Conservation (phyloP, 2,329 filamentous ascomycete species). For the Diplodia corticola region DNA sequence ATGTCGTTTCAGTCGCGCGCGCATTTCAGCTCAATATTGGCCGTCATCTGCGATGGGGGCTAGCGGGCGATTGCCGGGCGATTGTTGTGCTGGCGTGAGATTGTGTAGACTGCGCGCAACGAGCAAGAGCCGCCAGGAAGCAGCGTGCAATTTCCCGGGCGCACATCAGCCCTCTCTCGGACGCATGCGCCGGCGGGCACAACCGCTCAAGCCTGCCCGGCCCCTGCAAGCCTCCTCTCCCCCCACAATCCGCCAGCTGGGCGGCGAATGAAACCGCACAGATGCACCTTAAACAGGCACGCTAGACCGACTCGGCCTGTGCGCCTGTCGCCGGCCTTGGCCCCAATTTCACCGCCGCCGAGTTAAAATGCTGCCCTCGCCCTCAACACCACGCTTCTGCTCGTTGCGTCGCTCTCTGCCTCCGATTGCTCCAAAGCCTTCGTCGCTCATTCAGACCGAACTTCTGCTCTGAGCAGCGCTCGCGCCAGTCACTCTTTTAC, state of each 20-base stretch:
- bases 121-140: slow-evolving; percentile 18
- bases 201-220: slow-evolving; percentile 4
- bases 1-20: background rate
- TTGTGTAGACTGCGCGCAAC: background rate
- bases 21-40: background rate
- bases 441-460: slow-evolving; percentile 19
- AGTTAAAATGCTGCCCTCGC: slow-evolving; percentile 7
- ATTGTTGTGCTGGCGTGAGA: background rate
- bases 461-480: slow-evolving; percentile 19
- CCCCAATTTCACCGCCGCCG: slow-evolving; percentile 13
- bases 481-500: slow-evolving; percentile 18
- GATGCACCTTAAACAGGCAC: slow-evolving; percentile 14
- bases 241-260: background rate
- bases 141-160: slow-evolving; percentile 14
- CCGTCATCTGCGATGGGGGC: background rate
- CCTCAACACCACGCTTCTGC: slow-evolving; percentile 18
- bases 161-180: slow-evolving; percentile 16
- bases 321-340: slow-evolving; percentile 7
- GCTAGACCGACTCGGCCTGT: background rate
- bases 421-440: background rate
- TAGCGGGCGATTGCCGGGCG: background rate
- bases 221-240: background rate
- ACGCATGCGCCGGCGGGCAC: slow-evolving; percentile 16
- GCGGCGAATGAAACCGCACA: slow-evolving; percentile 17
- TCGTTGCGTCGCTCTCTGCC: slow-evolving; percentile 15